Percentiles rank a stretch among this genome's conserved stretches.
These are phyloP conservation scores for Cnidoscolus chayamansa DNA, from an alignment of 441 rosid species.

Conservation along the genomic window DNA sequence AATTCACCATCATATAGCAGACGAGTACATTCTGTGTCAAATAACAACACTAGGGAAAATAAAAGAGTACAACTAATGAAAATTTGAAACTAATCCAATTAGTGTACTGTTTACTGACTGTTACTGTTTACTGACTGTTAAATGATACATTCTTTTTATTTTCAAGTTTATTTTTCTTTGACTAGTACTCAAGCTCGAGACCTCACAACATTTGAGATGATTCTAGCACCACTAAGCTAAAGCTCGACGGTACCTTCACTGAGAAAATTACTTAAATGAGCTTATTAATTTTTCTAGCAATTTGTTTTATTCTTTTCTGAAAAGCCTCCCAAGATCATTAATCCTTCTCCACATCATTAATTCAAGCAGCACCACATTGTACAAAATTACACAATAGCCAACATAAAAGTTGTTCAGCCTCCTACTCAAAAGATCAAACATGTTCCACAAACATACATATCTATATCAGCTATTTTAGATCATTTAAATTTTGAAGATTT, in stretches of 20 bases:
- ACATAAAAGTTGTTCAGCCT: not conserved
- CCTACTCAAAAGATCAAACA: not conserved
- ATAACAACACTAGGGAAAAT: not conserved
- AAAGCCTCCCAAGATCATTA: not conserved
- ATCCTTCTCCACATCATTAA: not conserved
- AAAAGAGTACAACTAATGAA: not conserved
- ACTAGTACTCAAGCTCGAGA: too few relatives aligned
- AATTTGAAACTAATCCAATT: not conserved
- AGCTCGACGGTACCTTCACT: too few relatives aligned
- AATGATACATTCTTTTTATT: not conserved
- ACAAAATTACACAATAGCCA: too few relatives aligned
- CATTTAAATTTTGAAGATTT: not conserved
- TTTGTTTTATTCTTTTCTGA: too few relatives aligned
- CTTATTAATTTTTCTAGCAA: too few relatives aligned
- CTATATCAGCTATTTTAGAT: not conserved
- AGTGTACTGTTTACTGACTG: not conserved
- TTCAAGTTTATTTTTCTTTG: too few relatives aligned
- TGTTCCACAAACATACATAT: not conserved
- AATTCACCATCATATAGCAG: constrained; percentile 10
- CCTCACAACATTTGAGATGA: too few relatives aligned
- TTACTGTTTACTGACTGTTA: not conserved
- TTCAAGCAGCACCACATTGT: not conserved
- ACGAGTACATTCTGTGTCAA: not conserved
- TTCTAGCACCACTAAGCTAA: too few relatives aligned
- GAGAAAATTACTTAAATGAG: too few relatives aligned